Conservation (phyloP, 768 basidiomycete genomes). For the Leucocoprinus leucothites region DNA sequence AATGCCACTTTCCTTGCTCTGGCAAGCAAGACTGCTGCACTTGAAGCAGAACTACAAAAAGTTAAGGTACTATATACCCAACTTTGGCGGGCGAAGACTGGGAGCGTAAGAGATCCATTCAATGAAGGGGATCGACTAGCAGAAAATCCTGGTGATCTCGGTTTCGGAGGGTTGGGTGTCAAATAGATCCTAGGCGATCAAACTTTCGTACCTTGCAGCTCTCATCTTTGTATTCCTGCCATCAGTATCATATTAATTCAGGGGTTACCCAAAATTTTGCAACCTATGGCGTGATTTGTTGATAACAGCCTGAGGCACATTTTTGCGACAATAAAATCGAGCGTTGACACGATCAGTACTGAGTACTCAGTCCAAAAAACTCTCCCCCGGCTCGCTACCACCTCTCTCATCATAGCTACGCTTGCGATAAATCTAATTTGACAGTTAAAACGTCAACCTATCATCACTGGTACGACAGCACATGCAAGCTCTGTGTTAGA, state of each 20-base stretch:
- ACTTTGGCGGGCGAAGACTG: conserved; percentile 76
- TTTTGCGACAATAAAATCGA: too few species aligned
- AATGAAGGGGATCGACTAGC: conserved; percentile 39
- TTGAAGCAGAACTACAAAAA: conserved; percentile 74
- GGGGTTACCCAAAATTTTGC: too few species aligned
- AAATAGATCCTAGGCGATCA: conserved; percentile 17
- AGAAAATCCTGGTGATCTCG: conserved; percentile 35
- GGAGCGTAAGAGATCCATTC: conserved; percentile 83
- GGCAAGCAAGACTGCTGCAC: conserved; percentile 70
- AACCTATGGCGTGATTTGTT: too few species aligned
- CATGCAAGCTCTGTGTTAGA: too few species aligned
- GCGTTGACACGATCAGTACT: too few species aligned
- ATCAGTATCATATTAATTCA: not conserved
- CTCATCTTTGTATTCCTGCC: not conserved
- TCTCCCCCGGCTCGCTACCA: too few species aligned
- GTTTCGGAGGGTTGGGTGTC: conserved; percentile 40
- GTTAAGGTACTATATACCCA: conserved; percentile 74
- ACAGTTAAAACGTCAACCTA: too few species aligned
- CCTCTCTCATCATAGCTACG: too few species aligned
- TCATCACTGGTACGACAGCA: too few species aligned
- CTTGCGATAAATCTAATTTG: too few species aligned
- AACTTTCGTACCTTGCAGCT: not conserved
- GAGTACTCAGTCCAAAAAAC: too few species aligned
- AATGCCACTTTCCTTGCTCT: conserved; percentile 74
- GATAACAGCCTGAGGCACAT: too few species aligned